Evolutionary conservation across 441 rosid genomes (phyloP).

Genomic region (Bruguiera hainesii): DNA sequence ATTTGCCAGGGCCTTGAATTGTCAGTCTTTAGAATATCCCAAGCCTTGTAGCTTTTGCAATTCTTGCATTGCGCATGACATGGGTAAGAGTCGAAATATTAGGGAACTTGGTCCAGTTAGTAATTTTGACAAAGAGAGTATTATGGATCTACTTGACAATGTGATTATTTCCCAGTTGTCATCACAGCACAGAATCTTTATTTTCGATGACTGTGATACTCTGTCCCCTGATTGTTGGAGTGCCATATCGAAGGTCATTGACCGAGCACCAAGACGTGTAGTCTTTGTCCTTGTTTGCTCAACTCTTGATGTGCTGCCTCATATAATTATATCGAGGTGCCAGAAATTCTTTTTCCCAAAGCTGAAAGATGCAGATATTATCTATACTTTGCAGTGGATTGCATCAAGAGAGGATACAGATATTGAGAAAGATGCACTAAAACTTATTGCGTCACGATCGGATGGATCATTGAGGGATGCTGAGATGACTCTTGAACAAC

Average conservation of each 20-base stretch:
- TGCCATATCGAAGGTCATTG: slow-evolving; percentile 77
- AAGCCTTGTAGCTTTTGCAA: slow-evolving; percentile 86
- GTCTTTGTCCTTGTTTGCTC: slow-evolving; percentile 88
- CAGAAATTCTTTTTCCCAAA: slow-evolving; percentile 98
- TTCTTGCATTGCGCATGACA: slow-evolving; percentile 70
- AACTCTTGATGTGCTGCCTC: slow-evolving; percentile 91
- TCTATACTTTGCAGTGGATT: slow-evolving; percentile 73
- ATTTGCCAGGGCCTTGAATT: slow-evolving; percentile 88
- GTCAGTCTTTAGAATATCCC: slow-evolving; percentile 69
- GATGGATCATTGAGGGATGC: slow-evolving; percentile 99
- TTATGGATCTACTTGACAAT: slow-evolving; percentile 66
- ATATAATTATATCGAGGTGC: slow-evolving; percentile 89
- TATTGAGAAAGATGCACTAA: slow-evolving; percentile 85
- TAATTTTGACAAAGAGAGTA: slow-evolving; percentile 66
- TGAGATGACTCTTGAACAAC: slow-evolving; percentile 95
- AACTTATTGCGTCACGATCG: slow-evolving; percentile 93
- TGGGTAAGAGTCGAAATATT: slow-evolving; percentile 74
- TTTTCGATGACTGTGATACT: slow-evolving; percentile 88
- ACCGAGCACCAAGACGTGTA: slow-evolving; percentile 81
- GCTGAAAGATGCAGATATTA: slow-evolving; percentile 87
- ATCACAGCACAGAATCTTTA: slow-evolving; percentile 65
- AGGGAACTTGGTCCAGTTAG: slow-evolving; percentile 84
- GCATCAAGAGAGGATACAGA: slow-evolving; percentile 78
- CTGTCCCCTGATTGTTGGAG: slow-evolving; percentile 81
- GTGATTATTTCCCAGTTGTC: slow-evolving; percentile 57